Base-by-base conservation (phyloP, 23 red algal species). In the Gracilariopsis chorda region DNA sequence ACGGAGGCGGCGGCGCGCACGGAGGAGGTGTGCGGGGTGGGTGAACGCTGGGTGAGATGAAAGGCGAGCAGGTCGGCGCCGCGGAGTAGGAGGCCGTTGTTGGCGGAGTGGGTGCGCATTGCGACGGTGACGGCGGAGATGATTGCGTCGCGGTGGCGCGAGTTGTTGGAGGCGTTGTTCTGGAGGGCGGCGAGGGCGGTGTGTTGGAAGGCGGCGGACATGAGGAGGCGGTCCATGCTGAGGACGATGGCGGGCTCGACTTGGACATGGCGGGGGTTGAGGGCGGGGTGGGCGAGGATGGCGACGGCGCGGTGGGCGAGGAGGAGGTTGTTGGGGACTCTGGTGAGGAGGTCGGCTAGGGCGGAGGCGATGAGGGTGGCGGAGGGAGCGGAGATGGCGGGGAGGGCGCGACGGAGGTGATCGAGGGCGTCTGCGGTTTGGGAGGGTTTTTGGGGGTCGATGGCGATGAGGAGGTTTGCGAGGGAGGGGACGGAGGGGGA, bases 131-230 rank as follows among this genome's bases (percentile, higher is more conserved):
- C 70, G 39, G 72, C 86, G 48, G 51, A 53, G 19, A 78, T 32
- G 19, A 77, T 79, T 14, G 70, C 69, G 12, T 78, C 70, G 71
- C 86, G 86, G 42, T 78, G 61, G 8, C 29, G 20, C 0, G 70
- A 37, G 56, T 45, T 36, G 13, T 37, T 41, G 34, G 70, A 49
- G 8, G 86, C 86, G 39, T 64, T 69, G 72, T 90, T 90, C 59
- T 90, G 86, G 5, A 90, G 60, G 28, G 86, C 86, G 1, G 86
- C 86, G 32, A 90, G 49, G 36, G 70, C 86, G 8, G 86, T 90
- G 34, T 90, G 86, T 78, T 90, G 86, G 25, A 90, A 78, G 23
- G 86, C 86, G 52, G 86, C 86, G 20, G 53, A 64, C 68, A 90
- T 78, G 34, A 69, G 53, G 30, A 90, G 72, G 17, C 70, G 51